Conservation (phyloP, 208 protist genomes). For the Acanthamoeba lugdunensis region DNA sequence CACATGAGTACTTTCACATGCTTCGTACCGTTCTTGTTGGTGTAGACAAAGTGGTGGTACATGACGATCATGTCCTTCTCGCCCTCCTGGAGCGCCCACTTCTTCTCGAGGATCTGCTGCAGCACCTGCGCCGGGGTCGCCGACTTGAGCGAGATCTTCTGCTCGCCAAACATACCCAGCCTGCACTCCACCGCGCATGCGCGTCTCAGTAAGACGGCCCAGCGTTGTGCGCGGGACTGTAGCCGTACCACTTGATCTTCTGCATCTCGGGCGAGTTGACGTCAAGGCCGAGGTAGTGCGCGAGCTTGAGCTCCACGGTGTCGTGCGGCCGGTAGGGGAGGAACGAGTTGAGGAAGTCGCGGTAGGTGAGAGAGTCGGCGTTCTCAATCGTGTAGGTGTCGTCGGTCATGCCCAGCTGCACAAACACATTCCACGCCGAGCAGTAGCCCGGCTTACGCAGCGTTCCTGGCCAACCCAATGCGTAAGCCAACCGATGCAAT, state of each 20-base stretch:
- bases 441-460: constrained; percentile 48
- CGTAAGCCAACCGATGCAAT: constrained; percentile 5
- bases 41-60: constrained; percentile 79
- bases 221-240: no score
- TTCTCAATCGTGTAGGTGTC: constrained; percentile 71
- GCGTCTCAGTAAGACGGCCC: no score
- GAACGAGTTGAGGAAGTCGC: constrained; percentile 71
- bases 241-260: constrained; percentile 35
- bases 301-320: constrained; percentile 65
- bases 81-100: constrained; percentile 73
- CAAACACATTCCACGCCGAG: constrained; percentile 63
- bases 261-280: constrained; percentile 54
- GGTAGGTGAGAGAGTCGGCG: constrained; percentile 23
- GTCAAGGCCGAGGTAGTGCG: constrained; percentile 52
- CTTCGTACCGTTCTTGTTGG: neutral
- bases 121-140: constrained; percentile 64
- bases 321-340: constrained; percentile 40
- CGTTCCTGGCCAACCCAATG: neutral
- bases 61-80: constrained; percentile 83
- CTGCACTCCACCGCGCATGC: neutral
- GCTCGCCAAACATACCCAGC: constrained; percentile 36
- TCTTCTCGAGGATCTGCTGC: constrained; percentile 75
- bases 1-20: no score
- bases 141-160: constrained; percentile 36
- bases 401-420: constrained; percentile 78